Percentiles rank a stretch among this genome's conserved stretches.
These are phyloP conservation scores for Curvularia sp. DNA, from an alignment of 2,329 filamentous ascomycete genomes.

Conservation along the genomic window DNA sequence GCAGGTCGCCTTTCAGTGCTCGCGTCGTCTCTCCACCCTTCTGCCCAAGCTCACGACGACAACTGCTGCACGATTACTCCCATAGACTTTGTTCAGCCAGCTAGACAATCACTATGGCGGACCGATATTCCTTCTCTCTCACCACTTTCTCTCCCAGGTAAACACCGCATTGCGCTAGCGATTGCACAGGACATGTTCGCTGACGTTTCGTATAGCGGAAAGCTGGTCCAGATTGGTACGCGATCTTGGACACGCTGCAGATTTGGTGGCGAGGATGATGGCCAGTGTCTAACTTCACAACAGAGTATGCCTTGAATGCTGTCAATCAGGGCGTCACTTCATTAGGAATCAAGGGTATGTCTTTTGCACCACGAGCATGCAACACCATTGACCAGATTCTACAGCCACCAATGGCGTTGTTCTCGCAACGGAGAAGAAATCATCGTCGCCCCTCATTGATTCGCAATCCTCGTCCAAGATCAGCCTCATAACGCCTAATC, in stretches of 20 bases:
- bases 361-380: not conserved
- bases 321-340: conserved; percentile 99
- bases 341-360: conserved; percentile 92
- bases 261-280: not conserved
- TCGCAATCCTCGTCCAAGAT: conserved; percentile 95
- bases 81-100: conserved; percentile 1
- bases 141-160: conserved; percentile 99
- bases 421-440: conserved; percentile 99
- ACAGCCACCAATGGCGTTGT: conserved; percentile 98
- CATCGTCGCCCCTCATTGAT: conserved; percentile 95
- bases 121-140: conserved; percentile 98
- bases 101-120: conserved; percentile 72
- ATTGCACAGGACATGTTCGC: conserved; percentile 46
- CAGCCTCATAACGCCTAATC: conserved; percentile 97
- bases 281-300: conserved; percentile 26
- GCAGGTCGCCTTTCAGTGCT: conserved; percentile 31
- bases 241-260: not conserved
- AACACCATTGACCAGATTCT: conserved; percentile 13
- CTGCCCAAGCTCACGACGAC: conserved; percentile 11
- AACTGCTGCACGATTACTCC: conserved; percentile 7
- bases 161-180: conserved; percentile 44
- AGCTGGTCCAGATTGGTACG: conserved; percentile 97
- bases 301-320: conserved; percentile 98
- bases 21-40: conserved; percentile 22
- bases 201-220: conserved; percentile 73